Evolutionary conservation across 768 basidiomycete species (phyloP), one percentile per base, ranked within the genome.

Genomic region (Leccinum rimulosum): DNA sequence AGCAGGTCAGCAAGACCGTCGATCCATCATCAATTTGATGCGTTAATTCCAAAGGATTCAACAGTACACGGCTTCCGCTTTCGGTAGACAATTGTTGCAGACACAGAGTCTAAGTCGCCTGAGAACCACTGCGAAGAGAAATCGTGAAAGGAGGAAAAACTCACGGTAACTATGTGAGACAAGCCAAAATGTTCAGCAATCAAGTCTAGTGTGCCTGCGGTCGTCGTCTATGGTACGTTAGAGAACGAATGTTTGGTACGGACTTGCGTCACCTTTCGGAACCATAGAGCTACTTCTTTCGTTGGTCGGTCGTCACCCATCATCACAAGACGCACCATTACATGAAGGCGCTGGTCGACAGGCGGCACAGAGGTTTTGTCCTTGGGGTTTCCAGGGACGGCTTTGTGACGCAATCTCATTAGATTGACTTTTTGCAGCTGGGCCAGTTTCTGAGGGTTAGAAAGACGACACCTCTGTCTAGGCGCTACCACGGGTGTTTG

Each of bases 361-460:
- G 84, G 74, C 1, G 84, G 70, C 15, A 74, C 72, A 11, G 77
- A 74, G 2, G 72, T 54, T 54, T 75, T 80, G 66, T 87, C 84
- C 64, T 80, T 84, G 19, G 82, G 77, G 64, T 92, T 85, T 8
- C 76, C 83, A 3, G 89, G 82, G 45, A 75, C 64, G 11, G 92
- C 92, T 40, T 76, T 79, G 68, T 88, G 89, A 55, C 86, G 84
- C 80, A 93, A 81, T 67, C 84, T 89, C 81, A 93, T 89, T 6
- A 86, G 67, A 65, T 86, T 82, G 17, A 91, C 68, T 64, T 83
- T 84, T 57, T 79, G 79, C 59, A 79, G 70, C 61, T 84, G 82
- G 1, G 80, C 82, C 22, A 81, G 68, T 63, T 85, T 85, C 55
- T 74, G 77, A 8, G 84, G 80, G 64, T 85, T 81, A 11, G 76